Evolutionary conservation across 2,329 filamentous ascomycete species (phyloP).

Genomic region (Fonsecaea erecta): DNA sequence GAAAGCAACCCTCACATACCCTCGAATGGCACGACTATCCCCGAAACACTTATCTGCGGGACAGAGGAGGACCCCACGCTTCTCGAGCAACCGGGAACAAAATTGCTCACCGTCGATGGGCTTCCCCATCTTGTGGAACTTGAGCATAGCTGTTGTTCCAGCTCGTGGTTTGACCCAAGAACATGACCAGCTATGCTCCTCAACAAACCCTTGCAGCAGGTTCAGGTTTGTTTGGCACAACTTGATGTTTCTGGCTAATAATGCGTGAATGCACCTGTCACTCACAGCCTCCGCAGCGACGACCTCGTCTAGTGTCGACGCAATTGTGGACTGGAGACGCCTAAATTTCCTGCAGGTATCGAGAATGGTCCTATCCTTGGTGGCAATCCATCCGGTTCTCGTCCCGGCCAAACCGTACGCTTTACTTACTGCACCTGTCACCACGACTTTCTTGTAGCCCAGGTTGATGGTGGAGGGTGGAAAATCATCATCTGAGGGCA

Average conservation of each 20-base stretch:
- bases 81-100: conserved; percentile 69
- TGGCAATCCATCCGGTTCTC: conserved; percentile 81
- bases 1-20: conserved; percentile 78
- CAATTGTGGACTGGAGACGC: conserved; percentile 85
- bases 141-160: conserved; percentile 79
- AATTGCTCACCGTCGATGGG: conserved; percentile 74
- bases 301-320: conserved; percentile 79
- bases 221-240: conserved; percentile 71
- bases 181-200: conserved; percentile 65
- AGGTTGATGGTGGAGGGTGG: conserved; percentile 73
- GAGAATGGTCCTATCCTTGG: conserved; percentile 65
- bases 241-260: conserved; percentile 67
- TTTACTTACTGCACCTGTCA: conserved; percentile 83
- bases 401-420: conserved; percentile 83
- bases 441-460: conserved; percentile 71
- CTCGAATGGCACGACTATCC: conserved; percentile 65
- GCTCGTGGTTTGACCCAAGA: conserved; percentile 76
- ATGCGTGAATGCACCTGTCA: conserved; percentile 63
- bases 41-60: conserved; percentile 79
- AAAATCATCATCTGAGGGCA: conserved; percentile 57
- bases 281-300: conserved; percentile 76
- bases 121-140: conserved; percentile 65
- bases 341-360: conserved; percentile 67
- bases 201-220: conserved; percentile 69
- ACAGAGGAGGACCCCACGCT: conserved; percentile 73